Percentiles rank a stretch among this genome's conserved stretches.
phyloP scores from a whole-genome alignment of 2,329 filamentous ascomycete species.

The Trichoderma gracile region DNA sequence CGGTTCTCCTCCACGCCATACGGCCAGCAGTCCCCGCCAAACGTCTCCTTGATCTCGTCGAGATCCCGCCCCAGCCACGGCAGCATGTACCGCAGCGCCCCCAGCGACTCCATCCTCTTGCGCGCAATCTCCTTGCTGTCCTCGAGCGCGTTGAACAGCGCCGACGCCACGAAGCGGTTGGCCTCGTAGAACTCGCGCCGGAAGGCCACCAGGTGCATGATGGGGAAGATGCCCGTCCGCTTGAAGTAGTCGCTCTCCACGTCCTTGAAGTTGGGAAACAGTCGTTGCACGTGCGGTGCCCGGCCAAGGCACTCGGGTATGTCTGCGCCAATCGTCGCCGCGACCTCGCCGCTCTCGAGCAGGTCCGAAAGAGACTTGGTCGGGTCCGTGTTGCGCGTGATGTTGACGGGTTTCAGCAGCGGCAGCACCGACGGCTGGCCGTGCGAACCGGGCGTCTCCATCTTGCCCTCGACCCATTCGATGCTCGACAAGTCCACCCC shows the following conservation, averaged over 20 bases:
- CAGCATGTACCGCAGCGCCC: slow-evolving; percentile 15
- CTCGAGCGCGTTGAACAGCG: slow-evolving; percentile 5
- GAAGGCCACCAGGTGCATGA: slow-evolving; percentile 15
- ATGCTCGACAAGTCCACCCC: slow-evolving; percentile 11
- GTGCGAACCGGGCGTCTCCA: slow-evolving; percentile 14
- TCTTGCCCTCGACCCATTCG: slow-evolving; percentile 21
- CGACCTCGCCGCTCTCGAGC: slow-evolving; percentile 2
- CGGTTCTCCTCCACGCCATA: slow-evolving; percentile 10
- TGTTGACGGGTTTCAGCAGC: slow-evolving; percentile 17
- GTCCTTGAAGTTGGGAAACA: slow-evolving; percentile 18
- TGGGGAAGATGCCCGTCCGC: slow-evolving; percentile 14
- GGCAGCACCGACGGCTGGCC: slow-evolving; percentile 11
- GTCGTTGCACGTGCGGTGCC: slow-evolving; percentile 10
- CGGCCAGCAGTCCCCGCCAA: slow-evolving; percentile 21
- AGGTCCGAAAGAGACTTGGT: slow-evolving; percentile 6
- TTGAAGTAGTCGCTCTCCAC: slow-evolving; percentile 19
- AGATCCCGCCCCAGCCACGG: slow-evolving; percentile 12
- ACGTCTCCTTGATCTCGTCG: slow-evolving; percentile 1
- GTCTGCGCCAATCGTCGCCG: slow-evolving; percentile 15
- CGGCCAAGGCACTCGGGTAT: slow-evolving; percentile 4
- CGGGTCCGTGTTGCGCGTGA: slow-evolving; percentile 11
- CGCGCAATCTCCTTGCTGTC: slow-evolving; percentile 17
- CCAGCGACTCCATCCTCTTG: slow-evolving; percentile 18
- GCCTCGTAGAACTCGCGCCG: slow-evolving; percentile 8
- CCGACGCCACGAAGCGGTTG: slow-evolving; percentile 11